These are phyloP conservation scores for Apiospora kogelbergensis DNA, from an alignment of 2,329 filamentous ascomycete species.

Conservation along the genomic window DNA sequence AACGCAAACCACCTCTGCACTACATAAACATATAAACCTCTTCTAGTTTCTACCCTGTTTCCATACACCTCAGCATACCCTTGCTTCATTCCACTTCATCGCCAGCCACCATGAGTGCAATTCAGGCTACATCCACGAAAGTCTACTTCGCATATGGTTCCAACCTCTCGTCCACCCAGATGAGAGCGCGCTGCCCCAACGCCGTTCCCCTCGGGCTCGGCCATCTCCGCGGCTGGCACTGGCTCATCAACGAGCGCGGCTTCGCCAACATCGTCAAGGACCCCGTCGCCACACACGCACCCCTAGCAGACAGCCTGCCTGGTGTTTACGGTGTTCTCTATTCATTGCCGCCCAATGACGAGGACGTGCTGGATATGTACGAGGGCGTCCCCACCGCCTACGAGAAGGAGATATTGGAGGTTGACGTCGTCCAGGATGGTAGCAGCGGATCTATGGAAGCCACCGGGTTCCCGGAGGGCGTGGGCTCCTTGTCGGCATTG, in stretches of 20 bases:
- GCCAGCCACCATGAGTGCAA: neutral
- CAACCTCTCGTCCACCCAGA: slow-evolving; percentile 67
- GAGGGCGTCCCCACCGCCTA: slow-evolving; percentile 67
- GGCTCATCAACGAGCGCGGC: slow-evolving; percentile 66
- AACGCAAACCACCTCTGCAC: too few species aligned
- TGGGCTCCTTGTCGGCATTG: slow-evolving; percentile 39
- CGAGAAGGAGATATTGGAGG: slow-evolving; percentile 48
- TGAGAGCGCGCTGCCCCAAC: slow-evolving; percentile 60
- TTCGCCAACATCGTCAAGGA: slow-evolving; percentile 66
- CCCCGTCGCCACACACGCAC: neutral
- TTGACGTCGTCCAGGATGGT: slow-evolving; percentile 22
- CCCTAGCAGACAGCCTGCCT: neutral
- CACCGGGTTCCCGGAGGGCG: slow-evolving; percentile 1
- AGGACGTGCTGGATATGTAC: slow-evolving; percentile 50
- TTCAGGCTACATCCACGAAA: neutral
- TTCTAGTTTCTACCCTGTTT: too few species aligned
- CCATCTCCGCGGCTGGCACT: slow-evolving; percentile 55
- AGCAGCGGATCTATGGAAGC: neutral
- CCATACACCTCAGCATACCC: too few species aligned
- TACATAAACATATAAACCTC: too few species aligned
- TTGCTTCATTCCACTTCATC: neutral
- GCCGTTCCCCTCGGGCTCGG: slow-evolving; percentile 58
- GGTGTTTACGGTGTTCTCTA: slow-evolving; percentile 62
- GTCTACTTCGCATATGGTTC: slow-evolving; percentile 72
- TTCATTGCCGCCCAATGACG: slow-evolving; percentile 48